Evolutionary conservation across 2,329 filamentous ascomycete genomes (phyloP), one percentile per base, ranked within the genome.

Genomic region (Colletotrichum eremochloae): DNA sequence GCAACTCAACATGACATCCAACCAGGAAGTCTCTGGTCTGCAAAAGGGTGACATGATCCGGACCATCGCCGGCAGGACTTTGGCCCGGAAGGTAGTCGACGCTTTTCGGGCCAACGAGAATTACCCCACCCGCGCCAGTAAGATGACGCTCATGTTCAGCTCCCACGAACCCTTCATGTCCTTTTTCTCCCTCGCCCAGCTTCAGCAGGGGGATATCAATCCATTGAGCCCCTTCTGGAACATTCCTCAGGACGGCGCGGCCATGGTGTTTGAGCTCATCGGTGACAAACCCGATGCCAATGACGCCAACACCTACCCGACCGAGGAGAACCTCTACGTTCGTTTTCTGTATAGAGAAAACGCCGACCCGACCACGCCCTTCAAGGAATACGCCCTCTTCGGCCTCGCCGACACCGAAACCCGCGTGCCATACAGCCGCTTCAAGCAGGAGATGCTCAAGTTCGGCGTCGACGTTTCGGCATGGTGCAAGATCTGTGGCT

Each of bases 241-340:
- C 2, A 71, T 90, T 18, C 91, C 93, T 0, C 87, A 91, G 75
- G 94, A 94, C 48, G 94, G 94, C 0, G 91, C 91, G 1, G 88
- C 89, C 52, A 92, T 97, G 87, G 84, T 89, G 0, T 95, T 96
- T 78, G 95, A 97, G 82, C 80, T 91, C 24, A 79, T 84, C 44
- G 79, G 80, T 14, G 74, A 79, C 20, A 69, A 79, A 70, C 55
- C 71, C 64, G 64, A 74, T 52, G 74, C 75, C 38, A 36, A 75
- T 52, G 74, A 75, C 36, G 33, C 71, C 71, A 70, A 77, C 2
- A 36, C 56, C 0, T 80, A 78, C 64, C 83, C 84, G 0, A 58
- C 74, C 2, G 68, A 75, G 0, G 76, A 82, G 12, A 81, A 86
- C 29, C 80, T 90, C 20, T 83, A 80, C 68, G 85, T 91, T 5